These are phyloP conservation scores for Salpingoeca rosetta DNA, from an alignment of 78 protist genomes.

Conservation along the genomic window DNA sequence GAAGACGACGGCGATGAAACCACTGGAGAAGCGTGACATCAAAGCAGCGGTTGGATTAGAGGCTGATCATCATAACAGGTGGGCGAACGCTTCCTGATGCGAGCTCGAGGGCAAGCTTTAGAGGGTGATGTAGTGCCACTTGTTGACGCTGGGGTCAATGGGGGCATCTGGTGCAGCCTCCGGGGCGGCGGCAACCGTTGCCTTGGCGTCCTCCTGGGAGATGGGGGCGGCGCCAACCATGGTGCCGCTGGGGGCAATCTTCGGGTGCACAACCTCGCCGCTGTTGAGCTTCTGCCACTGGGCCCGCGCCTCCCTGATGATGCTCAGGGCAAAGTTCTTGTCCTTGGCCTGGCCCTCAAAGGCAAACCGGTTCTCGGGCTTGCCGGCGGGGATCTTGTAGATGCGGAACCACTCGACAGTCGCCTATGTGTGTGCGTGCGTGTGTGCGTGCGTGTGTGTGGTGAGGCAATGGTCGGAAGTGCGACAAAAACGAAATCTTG, in stretches of 20 bases:
- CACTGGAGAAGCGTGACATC: too few species aligned
- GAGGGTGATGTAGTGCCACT: neutral
- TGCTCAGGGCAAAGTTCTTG: neutral
- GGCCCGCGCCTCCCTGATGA: neutral
- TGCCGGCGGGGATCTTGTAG: constrained; percentile 90
- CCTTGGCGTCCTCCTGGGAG: neutral
- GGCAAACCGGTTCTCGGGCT: constrained; percentile 83
- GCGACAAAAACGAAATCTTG: too few species aligned
- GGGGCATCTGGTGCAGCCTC: neutral
- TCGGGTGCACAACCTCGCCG: neutral
- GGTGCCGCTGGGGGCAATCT: neutral
- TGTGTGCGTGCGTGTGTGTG: too few species aligned
- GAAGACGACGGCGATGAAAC: too few species aligned
- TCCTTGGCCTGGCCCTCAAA: constrained; percentile 48
- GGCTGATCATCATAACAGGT: too few species aligned
- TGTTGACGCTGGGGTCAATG: neutral
- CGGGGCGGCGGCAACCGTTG: neutral
- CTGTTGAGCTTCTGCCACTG: neutral
- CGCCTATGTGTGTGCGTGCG: too few species aligned
- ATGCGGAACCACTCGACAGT: constrained; percentile 69
- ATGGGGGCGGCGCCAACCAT: neutral
- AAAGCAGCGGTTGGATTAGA: too few species aligned
- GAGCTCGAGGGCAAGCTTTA: too few species aligned
- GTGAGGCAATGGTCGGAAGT: too few species aligned
- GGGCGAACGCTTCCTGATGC: too few species aligned